phyloP scores from a whole-genome alignment of 805 yeast species.

The Lachancea nothofagi region DNA sequence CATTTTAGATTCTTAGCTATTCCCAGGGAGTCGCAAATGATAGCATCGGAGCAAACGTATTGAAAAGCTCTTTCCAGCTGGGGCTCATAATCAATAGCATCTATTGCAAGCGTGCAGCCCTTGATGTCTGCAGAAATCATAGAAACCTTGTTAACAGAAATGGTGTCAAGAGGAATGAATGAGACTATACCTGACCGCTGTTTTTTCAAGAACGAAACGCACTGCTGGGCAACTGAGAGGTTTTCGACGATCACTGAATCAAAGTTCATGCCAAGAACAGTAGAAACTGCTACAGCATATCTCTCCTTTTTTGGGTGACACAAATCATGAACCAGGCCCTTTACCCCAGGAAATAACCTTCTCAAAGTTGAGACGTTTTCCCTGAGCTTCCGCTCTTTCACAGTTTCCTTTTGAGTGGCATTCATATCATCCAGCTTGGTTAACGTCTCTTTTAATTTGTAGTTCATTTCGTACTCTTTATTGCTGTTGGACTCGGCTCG shows the following conservation, averaged over 20 bases:
- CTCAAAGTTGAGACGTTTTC: conserved; percentile 68
- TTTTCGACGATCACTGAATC: conserved; percentile 83
- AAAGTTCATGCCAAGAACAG: conserved; percentile 69
- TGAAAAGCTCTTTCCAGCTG: conserved; percentile 70
- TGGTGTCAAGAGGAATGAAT: conserved; percentile 81
- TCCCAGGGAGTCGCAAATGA: conserved; percentile 67
- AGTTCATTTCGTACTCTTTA: conserved; percentile 57
- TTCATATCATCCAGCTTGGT: conserved; percentile 62
- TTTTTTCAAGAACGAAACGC: conserved; percentile 74
- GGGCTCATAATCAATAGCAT: conserved; percentile 65
- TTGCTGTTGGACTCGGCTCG: conserved; percentile 35
- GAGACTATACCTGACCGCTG: conserved; percentile 82
- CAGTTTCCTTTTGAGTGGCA: conserved; percentile 71
- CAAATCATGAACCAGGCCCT: conserved; percentile 73
- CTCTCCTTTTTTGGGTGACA: conserved; percentile 70
- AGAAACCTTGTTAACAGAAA: conserved; percentile 60
- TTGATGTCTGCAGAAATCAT: conserved; percentile 18
- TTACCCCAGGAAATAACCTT: conserved; percentile 77
- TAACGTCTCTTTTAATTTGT: conserved; percentile 55
- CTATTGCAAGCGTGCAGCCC: conserved; percentile 46
- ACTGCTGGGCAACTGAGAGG: conserved; percentile 60
- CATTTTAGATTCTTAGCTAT: conserved; percentile 71
- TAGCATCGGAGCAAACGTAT: conserved; percentile 71
- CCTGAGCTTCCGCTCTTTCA: conserved; percentile 59
- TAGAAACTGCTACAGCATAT: conserved; percentile 68